These are phyloP conservation scores for Trematosphaeria pertusa DNA, from an alignment of 2,329 filamentous ascomycete genomes.

Conservation along the genomic window DNA sequence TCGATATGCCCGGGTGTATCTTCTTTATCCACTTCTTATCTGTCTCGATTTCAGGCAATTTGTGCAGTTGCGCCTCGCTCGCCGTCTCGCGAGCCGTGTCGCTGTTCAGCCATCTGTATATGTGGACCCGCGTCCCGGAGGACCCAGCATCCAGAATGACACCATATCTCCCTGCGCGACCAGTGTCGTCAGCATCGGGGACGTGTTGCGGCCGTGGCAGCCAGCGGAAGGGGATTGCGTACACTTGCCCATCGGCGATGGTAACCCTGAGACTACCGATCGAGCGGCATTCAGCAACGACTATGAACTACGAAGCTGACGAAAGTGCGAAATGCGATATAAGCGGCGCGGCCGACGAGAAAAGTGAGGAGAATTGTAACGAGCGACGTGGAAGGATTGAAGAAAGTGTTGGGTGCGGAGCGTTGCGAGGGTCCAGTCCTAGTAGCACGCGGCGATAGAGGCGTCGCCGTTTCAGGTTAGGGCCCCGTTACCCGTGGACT, in stretches of 20 bases:
- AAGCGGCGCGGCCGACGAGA: slow-evolving; percentile 9
- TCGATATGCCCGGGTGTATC: slow-evolving; percentile 89
- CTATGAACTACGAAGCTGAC: slow-evolving; percentile 5
- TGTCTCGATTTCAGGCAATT: slow-evolving; percentile 80
- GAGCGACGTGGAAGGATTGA: slow-evolving; percentile 33
- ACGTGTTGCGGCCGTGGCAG: slow-evolving; percentile 11
- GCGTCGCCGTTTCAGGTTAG: slow-evolving; percentile 20
- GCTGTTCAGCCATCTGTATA: slow-evolving; percentile 91
- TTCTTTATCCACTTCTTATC: slow-evolving; percentile 92
- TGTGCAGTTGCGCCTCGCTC: slow-evolving; percentile 65
- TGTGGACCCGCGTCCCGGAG: slow-evolving; percentile 91
- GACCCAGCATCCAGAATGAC: slow-evolving; percentile 97
- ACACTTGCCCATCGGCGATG: slow-evolving; percentile 52
- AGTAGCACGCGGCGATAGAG: slow-evolving; percentile 9
- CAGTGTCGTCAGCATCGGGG: slow-evolving; percentile 29
- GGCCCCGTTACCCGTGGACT: no score
- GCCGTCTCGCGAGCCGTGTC: slow-evolving; percentile 69
- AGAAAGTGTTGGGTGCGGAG: slow-evolving; percentile 9
- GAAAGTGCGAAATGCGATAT: slow-evolving; percentile 1
- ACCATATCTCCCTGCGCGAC: slow-evolving; percentile 71
- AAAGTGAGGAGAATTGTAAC: slow-evolving; percentile 21
- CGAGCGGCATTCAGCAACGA: slow-evolving; percentile 36
- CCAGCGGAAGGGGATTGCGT: slow-evolving; percentile 29
- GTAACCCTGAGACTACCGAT: slow-evolving; percentile 25
- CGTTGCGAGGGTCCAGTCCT: slow-evolving; percentile 1